These are phyloP conservation scores for Emiliania huxleyi DNA, from an alignment of 78 protist species.

Conservation along the genomic window DNA sequence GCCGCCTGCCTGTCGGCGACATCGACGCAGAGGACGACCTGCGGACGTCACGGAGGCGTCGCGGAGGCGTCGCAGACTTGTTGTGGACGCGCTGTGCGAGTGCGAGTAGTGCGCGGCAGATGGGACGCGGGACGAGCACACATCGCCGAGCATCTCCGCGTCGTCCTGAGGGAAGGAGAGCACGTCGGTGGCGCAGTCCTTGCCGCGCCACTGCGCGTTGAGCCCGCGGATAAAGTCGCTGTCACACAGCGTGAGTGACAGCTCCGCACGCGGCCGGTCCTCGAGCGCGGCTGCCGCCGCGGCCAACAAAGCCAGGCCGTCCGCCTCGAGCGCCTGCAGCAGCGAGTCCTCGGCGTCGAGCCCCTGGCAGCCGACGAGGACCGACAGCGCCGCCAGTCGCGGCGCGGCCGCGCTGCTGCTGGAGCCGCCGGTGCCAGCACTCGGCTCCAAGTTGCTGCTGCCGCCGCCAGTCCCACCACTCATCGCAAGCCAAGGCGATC, in stretches of 20 bases:
- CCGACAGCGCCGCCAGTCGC: too few species aligned
- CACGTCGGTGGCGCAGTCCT: constrained; percentile 36
- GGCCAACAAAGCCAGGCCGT: not conserved
- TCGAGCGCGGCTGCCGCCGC: constrained; percentile 24
- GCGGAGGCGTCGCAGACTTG: too few species aligned
- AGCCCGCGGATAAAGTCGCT: not conserved
- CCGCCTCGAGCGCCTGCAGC: not conserved
- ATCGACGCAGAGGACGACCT: constrained; percentile 29
- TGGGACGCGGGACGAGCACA: too few species aligned
- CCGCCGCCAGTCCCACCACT: too few species aligned
- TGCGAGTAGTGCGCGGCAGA: too few species aligned
- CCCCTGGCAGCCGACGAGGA: not conserved
- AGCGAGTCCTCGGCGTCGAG: not conserved
- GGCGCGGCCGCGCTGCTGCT: too few species aligned
- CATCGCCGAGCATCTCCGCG: constrained; percentile 27
- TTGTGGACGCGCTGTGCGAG: too few species aligned
- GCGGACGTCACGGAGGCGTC: too few species aligned
- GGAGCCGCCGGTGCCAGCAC: too few species aligned
- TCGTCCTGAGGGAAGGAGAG: constrained; percentile 20
- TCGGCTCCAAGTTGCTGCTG: too few species aligned
- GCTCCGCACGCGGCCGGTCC: too few species aligned
- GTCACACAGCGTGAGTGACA: constrained; percentile 38
- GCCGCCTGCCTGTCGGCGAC: constrained; percentile 32
- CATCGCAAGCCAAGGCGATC: too few species aligned
- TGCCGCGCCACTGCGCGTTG: constrained; percentile 11